A percentile compares a stretch with the other conserved stretches of the same genome.
Conservation (phyloP, 176 grass and related monocot species). For the Avena sativa region DNA sequence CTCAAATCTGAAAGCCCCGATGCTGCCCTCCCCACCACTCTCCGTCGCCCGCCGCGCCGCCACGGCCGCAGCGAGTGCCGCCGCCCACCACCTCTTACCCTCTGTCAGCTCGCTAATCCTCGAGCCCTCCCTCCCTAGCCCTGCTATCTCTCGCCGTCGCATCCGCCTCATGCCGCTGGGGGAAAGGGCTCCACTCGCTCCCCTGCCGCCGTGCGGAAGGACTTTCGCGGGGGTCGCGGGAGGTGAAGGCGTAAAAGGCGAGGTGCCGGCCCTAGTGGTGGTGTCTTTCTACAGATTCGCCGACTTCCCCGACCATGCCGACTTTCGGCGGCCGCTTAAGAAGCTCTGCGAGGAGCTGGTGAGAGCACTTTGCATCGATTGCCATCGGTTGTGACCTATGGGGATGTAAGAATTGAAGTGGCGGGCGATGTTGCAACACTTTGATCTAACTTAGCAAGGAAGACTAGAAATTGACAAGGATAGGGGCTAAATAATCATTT, state of each 20-base stretch:
- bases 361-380: slow-evolving; percentile 35
- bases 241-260: background rate
- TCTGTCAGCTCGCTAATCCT: slow-evolving; percentile 1
- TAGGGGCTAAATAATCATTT: background rate
- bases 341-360: slow-evolving; percentile 85
- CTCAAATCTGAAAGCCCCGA: slow-evolving; percentile 20
- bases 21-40: slow-evolving; percentile 54
- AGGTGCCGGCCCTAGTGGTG: slow-evolving; percentile 55
- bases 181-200: slow-evolving; percentile 15
- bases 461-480: background rate
- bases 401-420: background rate
- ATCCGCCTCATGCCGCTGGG: slow-evolving; percentile 37
- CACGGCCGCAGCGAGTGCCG: slow-evolving; percentile 44
- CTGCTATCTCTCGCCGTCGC: slow-evolving; percentile 18
- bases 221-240: slow-evolving; percentile 39
- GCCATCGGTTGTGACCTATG: background rate
- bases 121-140: background rate
- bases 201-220: slow-evolving; percentile 35
- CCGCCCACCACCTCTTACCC: slow-evolving; percentile 36
- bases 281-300: slow-evolving; percentile 92
- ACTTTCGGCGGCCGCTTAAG: slow-evolving; percentile 70
- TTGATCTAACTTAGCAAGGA: background rate
- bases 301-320: slow-evolving; percentile 76
- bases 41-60: slow-evolving; percentile 47
- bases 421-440: background rate